These are phyloP conservation scores for Forsythia suspensa DNA, from an alignment of 257 asterid genomes.

Conservation along the genomic window DNA sequence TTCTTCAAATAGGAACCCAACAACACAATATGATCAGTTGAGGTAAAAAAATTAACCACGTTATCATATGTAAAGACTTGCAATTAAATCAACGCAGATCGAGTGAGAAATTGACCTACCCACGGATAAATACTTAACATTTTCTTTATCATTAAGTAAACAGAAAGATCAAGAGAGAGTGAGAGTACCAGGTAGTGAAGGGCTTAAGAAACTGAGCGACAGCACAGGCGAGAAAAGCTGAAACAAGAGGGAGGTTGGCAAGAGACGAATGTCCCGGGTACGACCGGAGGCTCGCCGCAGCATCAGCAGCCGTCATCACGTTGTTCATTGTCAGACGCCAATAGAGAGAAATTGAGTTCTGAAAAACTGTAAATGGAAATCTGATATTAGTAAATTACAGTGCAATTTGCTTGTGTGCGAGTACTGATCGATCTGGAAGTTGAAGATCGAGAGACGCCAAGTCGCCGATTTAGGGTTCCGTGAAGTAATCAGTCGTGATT, in stretches of 20 bases:
- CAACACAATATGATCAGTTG: neutral
- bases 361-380: neutral
- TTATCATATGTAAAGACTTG: neutral
- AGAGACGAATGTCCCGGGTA: conserved; percentile 41
- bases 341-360: neutral
- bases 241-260: conserved; percentile 63
- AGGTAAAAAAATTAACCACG: neutral
- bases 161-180: conserved; percentile 10
- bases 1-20: neutral
- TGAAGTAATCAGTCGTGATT: neutral
- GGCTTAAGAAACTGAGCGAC: conserved; percentile 94
- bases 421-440: conserved; percentile 14
- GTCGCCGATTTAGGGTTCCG: neutral
- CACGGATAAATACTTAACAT: neutral
- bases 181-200: conserved; percentile 73
- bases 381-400: neutral
- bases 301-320: conserved; percentile 66
- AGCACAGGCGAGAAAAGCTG: conserved; percentile 87
- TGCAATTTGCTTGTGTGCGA: neutral
- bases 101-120: neutral
- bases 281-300: conserved; percentile 67
- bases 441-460: conserved; percentile 1
- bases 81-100: conserved; percentile 2
- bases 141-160: neutral
- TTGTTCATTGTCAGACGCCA: conserved; percentile 37